phyloP scores from a whole-genome alignment of 257 asterid species.

The Echites panduratus region DNA sequence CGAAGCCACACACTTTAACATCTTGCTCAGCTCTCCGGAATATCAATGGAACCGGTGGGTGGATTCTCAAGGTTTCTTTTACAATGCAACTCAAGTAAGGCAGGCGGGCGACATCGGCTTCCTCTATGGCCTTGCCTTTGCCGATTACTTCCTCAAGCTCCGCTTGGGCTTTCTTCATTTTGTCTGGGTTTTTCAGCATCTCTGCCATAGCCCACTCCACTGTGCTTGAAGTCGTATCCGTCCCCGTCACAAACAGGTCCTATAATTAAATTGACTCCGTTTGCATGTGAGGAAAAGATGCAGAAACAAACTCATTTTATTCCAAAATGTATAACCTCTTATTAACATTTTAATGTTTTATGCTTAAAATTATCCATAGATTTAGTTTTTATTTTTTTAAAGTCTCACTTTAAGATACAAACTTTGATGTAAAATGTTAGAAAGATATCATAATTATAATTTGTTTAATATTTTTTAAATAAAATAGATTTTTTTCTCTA shows the following conservation, averaged over 20 bases:
- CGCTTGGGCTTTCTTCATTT: slow-evolving; percentile 23
- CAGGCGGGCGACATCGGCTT: slow-evolving; percentile 16
- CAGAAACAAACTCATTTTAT: too few relatives aligned
- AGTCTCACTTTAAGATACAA: too few relatives aligned
- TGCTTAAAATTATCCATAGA: too few relatives aligned
- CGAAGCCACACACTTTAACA: slow-evolving; percentile 21
- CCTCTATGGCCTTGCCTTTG: slow-evolving; percentile 21
- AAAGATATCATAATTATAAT: too few relatives aligned
- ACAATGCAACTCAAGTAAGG: slow-evolving; percentile 25
- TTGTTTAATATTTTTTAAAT: too few relatives aligned
- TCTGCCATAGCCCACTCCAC: slow-evolving; percentile 34
- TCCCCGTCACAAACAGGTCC: slow-evolving; percentile 35
- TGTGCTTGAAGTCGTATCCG: slow-evolving; percentile 23
- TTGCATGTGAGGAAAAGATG: too few relatives aligned
- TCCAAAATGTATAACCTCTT: too few relatives aligned
- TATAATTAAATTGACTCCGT: too few relatives aligned
- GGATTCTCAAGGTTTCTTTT: slow-evolving; percentile 27
- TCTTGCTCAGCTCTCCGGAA: slow-evolving; percentile 23
- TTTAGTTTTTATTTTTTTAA: too few relatives aligned
- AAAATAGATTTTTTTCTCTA: too few relatives aligned
- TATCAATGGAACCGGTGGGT: slow-evolving; percentile 26
- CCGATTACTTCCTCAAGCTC: slow-evolving; percentile 26
- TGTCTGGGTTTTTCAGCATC: slow-evolving; percentile 16
- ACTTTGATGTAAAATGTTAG: too few relatives aligned
- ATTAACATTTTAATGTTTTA: too few relatives aligned